Percentiles rank a stretch among this genome's conserved stretches.
Evolutionary conservation across 169 alveolate species (phyloP).

Genomic region (Babesia bigemina): DNA sequence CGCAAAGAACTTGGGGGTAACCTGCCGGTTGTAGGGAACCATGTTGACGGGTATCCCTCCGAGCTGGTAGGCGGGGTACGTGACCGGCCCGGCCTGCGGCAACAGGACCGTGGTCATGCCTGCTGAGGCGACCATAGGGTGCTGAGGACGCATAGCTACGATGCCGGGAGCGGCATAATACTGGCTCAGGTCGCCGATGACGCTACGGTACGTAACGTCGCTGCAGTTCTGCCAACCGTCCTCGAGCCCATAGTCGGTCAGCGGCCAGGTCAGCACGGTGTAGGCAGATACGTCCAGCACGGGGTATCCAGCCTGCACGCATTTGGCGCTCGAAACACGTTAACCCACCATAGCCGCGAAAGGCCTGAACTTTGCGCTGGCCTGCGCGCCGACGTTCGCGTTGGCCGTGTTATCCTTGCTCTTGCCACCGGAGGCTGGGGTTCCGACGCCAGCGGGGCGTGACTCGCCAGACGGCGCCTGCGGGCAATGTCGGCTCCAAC

Average conservation of each 20-base stretch:
- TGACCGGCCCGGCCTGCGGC: constrained; percentile 46
- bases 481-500: neutral
- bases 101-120: constrained; percentile 41
- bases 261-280: constrained; percentile 23
- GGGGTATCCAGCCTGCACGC: constrained; percentile 37
- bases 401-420: neutral
- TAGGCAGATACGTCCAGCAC: constrained; percentile 30
- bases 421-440: neutral
- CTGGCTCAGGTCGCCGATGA: constrained; percentile 47
- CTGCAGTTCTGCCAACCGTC: constrained; percentile 50
- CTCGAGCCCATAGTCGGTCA: constrained; percentile 1
- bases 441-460: neutral
- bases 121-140: constrained; percentile 37
- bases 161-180: constrained; percentile 3
- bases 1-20: constrained; percentile 48
- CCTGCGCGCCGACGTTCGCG: neutral
- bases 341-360: constrained; percentile 48
- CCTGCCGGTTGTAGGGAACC: constrained; percentile 57
- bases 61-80: constrained; percentile 55
- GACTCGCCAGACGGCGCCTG: neutral
- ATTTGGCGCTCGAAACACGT: neutral
- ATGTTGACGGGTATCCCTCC: constrained; percentile 55
- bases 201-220: constrained; percentile 54
- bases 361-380: constrained; percentile 31
- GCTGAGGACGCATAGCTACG: constrained; percentile 51